A percentile compares a stretch with the other conserved stretches of the same genome.
These are phyloP conservation scores for Ilex aquifolium DNA, from an alignment of 257 asterid species.

Conservation along the genomic window DNA sequence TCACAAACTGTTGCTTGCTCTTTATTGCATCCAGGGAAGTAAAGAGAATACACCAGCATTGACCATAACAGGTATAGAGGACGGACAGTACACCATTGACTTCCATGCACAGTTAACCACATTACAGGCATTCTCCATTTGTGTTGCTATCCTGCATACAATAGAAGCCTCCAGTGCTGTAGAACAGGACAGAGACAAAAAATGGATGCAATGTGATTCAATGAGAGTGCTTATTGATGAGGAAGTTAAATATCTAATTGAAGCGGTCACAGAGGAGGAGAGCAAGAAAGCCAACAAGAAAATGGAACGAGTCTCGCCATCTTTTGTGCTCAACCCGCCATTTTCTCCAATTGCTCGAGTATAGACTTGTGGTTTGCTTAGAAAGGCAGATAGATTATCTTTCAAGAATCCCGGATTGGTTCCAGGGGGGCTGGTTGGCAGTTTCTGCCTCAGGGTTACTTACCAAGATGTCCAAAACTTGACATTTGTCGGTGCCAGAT, in stretches of 20 bases:
- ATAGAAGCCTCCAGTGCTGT: conserved; percentile 43
- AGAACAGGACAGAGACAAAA: conserved; percentile 38
- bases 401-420: background rate
- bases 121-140: conserved; percentile 83
- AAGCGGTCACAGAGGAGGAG: conserved; percentile 48
- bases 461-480: too few relatives aligned
- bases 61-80: conserved; percentile 41
- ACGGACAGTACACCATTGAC: conserved; percentile 66
- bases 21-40: conserved; percentile 48
- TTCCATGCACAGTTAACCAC: conserved; percentile 86
- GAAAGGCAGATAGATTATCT: background rate
- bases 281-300: conserved; percentile 32
- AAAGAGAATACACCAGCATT: conserved; percentile 55
- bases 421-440: background rate
- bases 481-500: background rate
- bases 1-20: conserved; percentile 2
- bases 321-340: conserved; percentile 70
- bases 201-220: conserved; percentile 46
- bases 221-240: conserved; percentile 50
- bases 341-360: conserved; percentile 88
- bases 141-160: conserved; percentile 65
- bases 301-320: conserved; percentile 47
- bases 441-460: background rate
- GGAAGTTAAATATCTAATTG: conserved; percentile 44
- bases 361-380: conserved; percentile 19